These are phyloP conservation scores for Pseudoneurospora amorphoporcata DNA, from an alignment of 495 filamentous ascomycete genomes.

Conservation along the genomic window DNA sequence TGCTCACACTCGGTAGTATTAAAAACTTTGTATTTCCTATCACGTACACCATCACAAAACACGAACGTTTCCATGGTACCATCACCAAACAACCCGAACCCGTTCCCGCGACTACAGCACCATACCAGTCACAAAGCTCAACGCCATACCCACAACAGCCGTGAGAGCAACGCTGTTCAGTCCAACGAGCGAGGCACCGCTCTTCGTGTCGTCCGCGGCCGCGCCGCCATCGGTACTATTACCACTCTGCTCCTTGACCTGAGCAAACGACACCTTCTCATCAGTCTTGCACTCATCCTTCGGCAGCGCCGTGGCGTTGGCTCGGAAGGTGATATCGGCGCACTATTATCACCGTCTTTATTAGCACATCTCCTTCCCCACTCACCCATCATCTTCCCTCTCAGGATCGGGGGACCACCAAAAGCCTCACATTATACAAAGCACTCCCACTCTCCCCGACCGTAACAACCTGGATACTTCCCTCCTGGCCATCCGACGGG, in stretches of 20 bases:
- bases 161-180: conserved; percentile 31
- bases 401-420: background rate
- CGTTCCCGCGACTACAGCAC: conserved; percentile 6
- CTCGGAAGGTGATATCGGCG: conserved; percentile 50
- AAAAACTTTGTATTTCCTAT: background rate
- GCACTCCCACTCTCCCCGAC: conserved; percentile 34
- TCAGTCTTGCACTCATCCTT: conserved; percentile 39
- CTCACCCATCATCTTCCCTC: background rate
- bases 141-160: conserved; percentile 43
- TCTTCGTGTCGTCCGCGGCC: conserved; percentile 1
- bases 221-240: background rate
- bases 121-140: conserved; percentile 35
- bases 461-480: conserved; percentile 49
- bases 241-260: conserved; percentile 8
- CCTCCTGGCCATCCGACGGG: conserved; percentile 39
- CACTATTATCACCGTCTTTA: conserved; percentile 32
- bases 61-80: background rate
- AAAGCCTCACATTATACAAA: conserved; percentile 49
- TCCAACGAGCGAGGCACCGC: conserved; percentile 5
- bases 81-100: background rate
- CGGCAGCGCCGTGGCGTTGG: conserved; percentile 28
- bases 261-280: conserved; percentile 21
- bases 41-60: background rate
- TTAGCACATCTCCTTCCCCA: background rate
- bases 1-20: background rate